Percentiles rank a stretch among this genome's conserved stretches.
Evolutionary conservation across 495 filamentous ascomycete species (phyloP).

Genomic region (Tuber umbilicatum): DNA sequence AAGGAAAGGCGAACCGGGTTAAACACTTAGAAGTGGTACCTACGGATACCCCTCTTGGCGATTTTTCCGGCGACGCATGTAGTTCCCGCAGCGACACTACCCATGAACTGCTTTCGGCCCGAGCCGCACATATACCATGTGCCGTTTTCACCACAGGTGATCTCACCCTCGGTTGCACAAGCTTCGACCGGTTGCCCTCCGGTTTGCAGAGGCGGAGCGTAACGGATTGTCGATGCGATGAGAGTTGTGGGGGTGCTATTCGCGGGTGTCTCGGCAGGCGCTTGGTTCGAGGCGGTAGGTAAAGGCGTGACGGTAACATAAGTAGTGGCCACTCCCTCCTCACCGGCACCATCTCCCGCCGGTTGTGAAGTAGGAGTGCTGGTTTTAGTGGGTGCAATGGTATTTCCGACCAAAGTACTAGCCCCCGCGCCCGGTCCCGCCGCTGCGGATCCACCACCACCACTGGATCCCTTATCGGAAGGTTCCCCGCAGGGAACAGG

Average conservation of each 20-base stretch:
- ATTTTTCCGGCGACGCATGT: constrained; percentile 12
- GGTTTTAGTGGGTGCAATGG: too few species aligned
- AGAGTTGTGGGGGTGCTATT: background rate
- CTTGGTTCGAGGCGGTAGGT: background rate
- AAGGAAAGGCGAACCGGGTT: background rate
- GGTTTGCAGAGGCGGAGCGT: background rate
- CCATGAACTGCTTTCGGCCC: constrained; percentile 14
- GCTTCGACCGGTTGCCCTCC: background rate
- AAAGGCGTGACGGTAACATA: background rate
- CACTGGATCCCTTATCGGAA: background rate
- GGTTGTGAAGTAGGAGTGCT: too few species aligned
- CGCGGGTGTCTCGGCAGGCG: background rate
- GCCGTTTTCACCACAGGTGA: constrained; percentile 7
- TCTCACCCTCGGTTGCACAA: constrained; percentile 7
- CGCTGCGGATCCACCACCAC: background rate
- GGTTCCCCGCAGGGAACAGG: background rate
- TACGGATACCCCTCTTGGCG: background rate
- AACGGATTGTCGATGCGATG: background rate
- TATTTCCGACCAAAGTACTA: too few species aligned
- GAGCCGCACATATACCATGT: constrained; percentile 27
- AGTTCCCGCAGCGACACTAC: constrained; percentile 6
- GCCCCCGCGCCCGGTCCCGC: too few species aligned
- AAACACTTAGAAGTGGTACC: background rate
- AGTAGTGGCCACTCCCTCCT: background rate
- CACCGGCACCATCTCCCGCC: background rate